These are phyloP conservation scores for Xerocomus amazonicus DNA, from an alignment of 1,284 basidiomycete species.

Conservation along the genomic window DNA sequence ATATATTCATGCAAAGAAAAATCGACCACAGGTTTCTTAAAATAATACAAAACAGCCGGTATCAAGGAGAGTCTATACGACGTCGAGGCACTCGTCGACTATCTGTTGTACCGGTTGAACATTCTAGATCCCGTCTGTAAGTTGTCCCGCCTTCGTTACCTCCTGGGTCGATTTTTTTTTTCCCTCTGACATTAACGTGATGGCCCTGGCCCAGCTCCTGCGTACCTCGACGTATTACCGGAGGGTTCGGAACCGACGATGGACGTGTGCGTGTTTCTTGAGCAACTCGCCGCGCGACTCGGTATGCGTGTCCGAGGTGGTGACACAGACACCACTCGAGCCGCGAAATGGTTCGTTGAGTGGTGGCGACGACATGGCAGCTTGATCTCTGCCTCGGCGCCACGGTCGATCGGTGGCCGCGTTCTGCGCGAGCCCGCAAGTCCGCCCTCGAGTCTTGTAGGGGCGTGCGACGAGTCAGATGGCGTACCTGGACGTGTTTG, in stretches of 20 bases:
- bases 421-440: not conserved
- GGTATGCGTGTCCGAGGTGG: slow-evolving; percentile 82
- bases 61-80: slow-evolving; percentile 95
- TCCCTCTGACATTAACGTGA: slow-evolving; percentile 5
- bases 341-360: slow-evolving; percentile 75
- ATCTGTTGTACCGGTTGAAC: slow-evolving; percentile 87
- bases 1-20: not conserved
- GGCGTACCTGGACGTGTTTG: slow-evolving; percentile 3
- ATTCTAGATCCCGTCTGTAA: slow-evolving; percentile 67
- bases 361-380: slow-evolving; percentile 83
- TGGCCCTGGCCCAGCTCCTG: slow-evolving; percentile 45
- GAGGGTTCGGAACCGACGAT: slow-evolving; percentile 51
- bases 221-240: slow-evolving; percentile 65
- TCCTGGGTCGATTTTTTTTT: not conserved
- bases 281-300: slow-evolving; percentile 66
- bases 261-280: slow-evolving; percentile 64
- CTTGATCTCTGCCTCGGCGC: slow-evolving; percentile 44
- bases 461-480: not conserved
- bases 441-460: not conserved
- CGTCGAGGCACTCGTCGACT: slow-evolving; percentile 78
- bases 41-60: slow-evolving; percentile 57
- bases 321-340: slow-evolving; percentile 62
- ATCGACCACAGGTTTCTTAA: slow-evolving; percentile 1
- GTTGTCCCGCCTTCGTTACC: slow-evolving; percentile 31
- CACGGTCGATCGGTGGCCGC: slow-evolving; percentile 26